Percentiles rank a stretch among this genome's conserved stretches.
These are phyloP conservation scores for Gossypium australe DNA, from an alignment of 345 rosid species.

Conservation along the genomic window DNA sequence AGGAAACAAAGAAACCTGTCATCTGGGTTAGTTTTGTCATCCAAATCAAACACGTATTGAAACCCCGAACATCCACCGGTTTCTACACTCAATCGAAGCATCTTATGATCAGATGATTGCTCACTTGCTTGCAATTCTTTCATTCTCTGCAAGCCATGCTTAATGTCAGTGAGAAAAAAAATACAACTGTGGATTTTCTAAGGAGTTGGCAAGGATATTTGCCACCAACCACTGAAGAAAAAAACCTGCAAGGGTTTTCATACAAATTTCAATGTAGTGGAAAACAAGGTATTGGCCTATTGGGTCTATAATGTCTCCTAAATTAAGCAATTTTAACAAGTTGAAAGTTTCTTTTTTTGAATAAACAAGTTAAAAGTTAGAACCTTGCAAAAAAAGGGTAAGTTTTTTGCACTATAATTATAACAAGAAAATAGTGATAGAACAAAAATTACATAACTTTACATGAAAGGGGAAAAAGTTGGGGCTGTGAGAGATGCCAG, in stretches of 20 bases:
- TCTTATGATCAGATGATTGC: slow-evolving; percentile 31
- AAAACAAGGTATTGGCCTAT: not conserved
- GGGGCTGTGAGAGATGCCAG: not conserved
- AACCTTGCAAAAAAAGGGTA: not conserved
- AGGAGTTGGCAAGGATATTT: not conserved
- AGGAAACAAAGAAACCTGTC: slow-evolving; percentile 45
- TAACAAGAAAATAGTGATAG: not conserved
- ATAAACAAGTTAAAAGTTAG: not conserved
- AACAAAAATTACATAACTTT: not conserved
- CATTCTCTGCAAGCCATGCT: slow-evolving; percentile 55
- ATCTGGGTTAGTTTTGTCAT: slow-evolving; percentile 53
- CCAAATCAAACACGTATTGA: slow-evolving; percentile 84
- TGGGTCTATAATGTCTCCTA: not conserved
- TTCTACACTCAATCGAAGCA: slow-evolving; percentile 89
- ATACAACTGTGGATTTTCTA: not conserved
- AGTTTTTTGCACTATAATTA: not conserved
- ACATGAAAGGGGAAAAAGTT: not conserved
- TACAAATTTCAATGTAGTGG: not conserved
- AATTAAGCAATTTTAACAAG: not conserved
- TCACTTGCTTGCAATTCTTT: slow-evolving; percentile 70
- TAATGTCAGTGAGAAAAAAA: slow-evolving; percentile 15
- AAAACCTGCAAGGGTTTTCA: not conserved
- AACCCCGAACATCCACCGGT: slow-evolving; percentile 99
- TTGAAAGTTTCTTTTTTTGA: not conserved
- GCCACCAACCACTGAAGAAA: not conserved